Evolutionary conservation across 75 land plant species (phyloP).

Genomic region (Cryptomeria japonica): DNA sequence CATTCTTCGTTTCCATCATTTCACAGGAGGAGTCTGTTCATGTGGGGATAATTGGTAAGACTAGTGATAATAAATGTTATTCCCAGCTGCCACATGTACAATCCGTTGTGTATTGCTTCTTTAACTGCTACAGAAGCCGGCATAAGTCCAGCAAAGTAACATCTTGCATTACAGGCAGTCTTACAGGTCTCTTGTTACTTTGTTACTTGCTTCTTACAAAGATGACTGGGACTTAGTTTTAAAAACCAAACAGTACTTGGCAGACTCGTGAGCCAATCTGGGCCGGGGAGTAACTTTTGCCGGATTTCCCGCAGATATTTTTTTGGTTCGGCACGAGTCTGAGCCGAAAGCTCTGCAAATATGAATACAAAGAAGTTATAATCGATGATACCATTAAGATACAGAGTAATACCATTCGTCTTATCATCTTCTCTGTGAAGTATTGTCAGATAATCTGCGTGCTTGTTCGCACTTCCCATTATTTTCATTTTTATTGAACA

Average conservation of each 20-base stretch:
- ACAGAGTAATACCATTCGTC: neutral
- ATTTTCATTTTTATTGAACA: too few relatives aligned
- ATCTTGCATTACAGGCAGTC: neutral
- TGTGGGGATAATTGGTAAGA: slow-evolving; percentile 43
- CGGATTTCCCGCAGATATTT: neutral
- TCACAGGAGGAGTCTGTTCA: slow-evolving; percentile 33
- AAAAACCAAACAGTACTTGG: neutral
- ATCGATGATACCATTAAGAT: neutral
- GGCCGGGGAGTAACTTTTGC: neutral
- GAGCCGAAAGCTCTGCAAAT: neutral
- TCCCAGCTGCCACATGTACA: neutral
- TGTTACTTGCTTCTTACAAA: neutral
- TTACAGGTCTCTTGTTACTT: neutral
- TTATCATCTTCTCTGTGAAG: too few relatives aligned
- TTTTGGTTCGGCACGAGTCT: neutral
- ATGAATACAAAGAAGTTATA: neutral
- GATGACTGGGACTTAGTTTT: neutral
- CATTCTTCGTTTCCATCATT: slow-evolving; percentile 37
- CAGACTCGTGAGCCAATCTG: neutral
- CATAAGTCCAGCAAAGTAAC: neutral
- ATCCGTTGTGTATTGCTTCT: neutral
- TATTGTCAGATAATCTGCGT: too few relatives aligned
- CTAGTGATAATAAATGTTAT: neutral
- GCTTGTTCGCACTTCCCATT: too few relatives aligned
- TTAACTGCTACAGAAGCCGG: neutral